Evolutionary conservation across 1,284 basidiomycete genomes (phyloP), one percentile per base, ranked within the genome.

Genomic region (Irpex sp.): DNA sequence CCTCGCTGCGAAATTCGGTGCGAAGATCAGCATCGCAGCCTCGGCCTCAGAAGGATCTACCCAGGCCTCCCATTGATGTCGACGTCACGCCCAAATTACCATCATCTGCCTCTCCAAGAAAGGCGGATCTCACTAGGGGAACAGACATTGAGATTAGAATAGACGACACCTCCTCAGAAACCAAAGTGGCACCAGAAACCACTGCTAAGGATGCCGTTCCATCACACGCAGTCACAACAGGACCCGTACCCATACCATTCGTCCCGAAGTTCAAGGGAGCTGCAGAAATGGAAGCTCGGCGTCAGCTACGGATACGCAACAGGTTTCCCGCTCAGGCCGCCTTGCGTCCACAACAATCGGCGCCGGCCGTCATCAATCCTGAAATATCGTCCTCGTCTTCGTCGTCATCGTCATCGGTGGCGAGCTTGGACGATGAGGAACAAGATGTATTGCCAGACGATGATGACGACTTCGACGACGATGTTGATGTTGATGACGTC

Each of bases 251-350:
- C 68, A 62, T 71, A 72, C 89, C 87, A 68, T 94, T 94, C 75
- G 84, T 92, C 42, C 93, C 93, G 15, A 92, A 88, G 70, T 94
- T 94, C 83, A 92, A 90, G 75, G 90, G 91, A 13, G 92, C 92
- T 0, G 93, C 89, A 43, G 93, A 95, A 79, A 94, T 95, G 92
- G 94, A 95, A 75, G 88, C 87, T 6, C 85, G 93, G 15, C 82
- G 94, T 42, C 86, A 87, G 70, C 79, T 87, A 45, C 86, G 94
- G n/a, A 88, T 95, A 84, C 77, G 75, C 24, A 81, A 80, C 18
- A 79, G 82, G 10, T 73, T 77, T 6, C 76, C 76, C 2, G 75
- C 75, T 0, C 76, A 72, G 2, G 68, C 65, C 60, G 63, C 75
- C 73, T 65, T 42, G 72, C 73, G 70, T 70, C 72, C 70, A 32